phyloP scores from a whole-genome alignment of 768 basidiomycete genomes.

The Boletellus ananas region DNA sequence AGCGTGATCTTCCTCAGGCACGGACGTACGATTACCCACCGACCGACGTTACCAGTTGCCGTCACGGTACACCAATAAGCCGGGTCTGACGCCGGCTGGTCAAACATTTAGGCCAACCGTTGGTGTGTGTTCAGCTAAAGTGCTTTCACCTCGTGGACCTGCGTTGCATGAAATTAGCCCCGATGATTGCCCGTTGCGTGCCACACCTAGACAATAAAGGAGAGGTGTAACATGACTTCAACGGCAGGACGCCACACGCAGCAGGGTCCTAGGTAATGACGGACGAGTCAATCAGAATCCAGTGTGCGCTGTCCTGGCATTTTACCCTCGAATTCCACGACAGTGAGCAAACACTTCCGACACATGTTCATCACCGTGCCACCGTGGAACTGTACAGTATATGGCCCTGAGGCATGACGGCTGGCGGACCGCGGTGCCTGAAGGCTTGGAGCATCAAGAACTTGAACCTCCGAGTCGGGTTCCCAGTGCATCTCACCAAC shows the following conservation, averaged over 20 bases:
- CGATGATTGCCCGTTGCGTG: no score
- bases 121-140: not conserved
- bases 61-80: not conserved
- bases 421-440: not conserved
- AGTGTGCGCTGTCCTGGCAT: not conserved
- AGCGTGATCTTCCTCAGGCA: not conserved
- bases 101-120: not conserved
- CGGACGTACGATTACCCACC: not conserved
- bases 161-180: not conserved
- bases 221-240: not conserved
- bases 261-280: not conserved
- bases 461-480: no score
- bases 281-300: not conserved
- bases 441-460: no score
- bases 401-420: not conserved
- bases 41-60: not conserved
- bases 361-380: no score
- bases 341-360: not conserved
- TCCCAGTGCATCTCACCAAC: no score
- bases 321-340: not conserved
- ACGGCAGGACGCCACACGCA: not conserved
- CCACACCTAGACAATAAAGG: not conserved
- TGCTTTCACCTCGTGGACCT: not conserved
- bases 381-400: not conserved
- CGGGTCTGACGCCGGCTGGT: not conserved